A percentile compares a stretch with the other conserved stretches of the same genome.
Conservation (phyloP, 1,284 basidiomycete genomes). For the Ganoderma lucidum region DNA sequence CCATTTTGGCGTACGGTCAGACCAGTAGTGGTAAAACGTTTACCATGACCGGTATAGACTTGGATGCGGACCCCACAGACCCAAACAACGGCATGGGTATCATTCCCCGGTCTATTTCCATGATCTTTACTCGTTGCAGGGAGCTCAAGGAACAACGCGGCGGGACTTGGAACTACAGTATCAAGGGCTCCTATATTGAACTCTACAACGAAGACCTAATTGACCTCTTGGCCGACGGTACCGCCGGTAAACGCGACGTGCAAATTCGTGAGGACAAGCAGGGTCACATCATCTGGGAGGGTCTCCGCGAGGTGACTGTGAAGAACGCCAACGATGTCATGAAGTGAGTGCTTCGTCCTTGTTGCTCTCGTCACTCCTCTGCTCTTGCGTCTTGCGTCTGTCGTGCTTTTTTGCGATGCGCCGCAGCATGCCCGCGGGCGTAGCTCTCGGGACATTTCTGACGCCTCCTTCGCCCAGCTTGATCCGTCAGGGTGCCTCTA, state of each 20-base stretch:
- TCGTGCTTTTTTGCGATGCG: neutral
- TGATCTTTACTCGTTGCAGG: conserved; percentile 84
- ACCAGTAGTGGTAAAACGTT: conserved; percentile 98
- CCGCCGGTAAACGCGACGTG: conserved; percentile 79
- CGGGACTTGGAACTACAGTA: conserved; percentile 72
- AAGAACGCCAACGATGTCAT: conserved; percentile 89
- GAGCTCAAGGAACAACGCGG: conserved; percentile 81
- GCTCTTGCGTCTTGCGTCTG: conserved; percentile 12
- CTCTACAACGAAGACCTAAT: conserved; percentile 98
- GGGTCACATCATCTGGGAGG: conserved; percentile 97
- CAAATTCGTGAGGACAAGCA: conserved; percentile 97
- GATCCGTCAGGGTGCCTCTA: conserved; percentile 86
- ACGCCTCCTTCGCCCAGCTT: conserved; percentile 42
- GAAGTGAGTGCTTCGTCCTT: conserved; percentile 62
- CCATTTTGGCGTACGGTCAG: conserved; percentile 97
- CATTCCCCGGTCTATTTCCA: conserved; percentile 94
- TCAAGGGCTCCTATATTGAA: conserved; percentile 94
- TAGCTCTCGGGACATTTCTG: neutral
- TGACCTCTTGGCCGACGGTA: conserved; percentile 84
- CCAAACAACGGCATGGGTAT: conserved; percentile 88
- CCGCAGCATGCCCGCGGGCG: neutral
- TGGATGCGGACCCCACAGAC: conserved; percentile 82
- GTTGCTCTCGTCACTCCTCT: conserved; percentile 13
- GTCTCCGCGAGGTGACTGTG: conserved; percentile 91
- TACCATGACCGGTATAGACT: conserved; percentile 93